phyloP scores from a whole-genome alignment of 257 asterid species.

The Solanum piurae region DNA sequence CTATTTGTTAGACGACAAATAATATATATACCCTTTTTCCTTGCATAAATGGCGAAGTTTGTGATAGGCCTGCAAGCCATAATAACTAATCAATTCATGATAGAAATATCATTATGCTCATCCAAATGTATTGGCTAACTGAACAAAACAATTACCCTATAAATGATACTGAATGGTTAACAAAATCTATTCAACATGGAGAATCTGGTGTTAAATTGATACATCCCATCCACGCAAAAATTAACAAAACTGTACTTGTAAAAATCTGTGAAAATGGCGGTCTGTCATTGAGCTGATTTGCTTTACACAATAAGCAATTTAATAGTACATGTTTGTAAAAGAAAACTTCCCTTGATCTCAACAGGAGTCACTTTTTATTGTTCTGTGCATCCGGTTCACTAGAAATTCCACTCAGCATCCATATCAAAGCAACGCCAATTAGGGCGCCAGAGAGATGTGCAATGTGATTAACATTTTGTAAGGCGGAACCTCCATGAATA shows the following conservation, averaged over 20 bases:
- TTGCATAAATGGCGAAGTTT: not conserved
- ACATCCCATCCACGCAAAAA: not conserved
- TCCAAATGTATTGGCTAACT: not conserved
- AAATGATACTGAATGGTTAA: not conserved
- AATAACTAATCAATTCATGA: not conserved
- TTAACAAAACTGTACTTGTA: not conserved
- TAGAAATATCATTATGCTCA: not conserved
- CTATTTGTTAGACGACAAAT: not conserved
- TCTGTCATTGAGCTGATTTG: not conserved
- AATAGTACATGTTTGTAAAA: not conserved
- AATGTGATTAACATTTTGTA: constrained; percentile 74
- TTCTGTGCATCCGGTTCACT: constrained; percentile 5
- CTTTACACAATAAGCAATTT: not conserved
- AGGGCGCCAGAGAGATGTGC: constrained; percentile 96
- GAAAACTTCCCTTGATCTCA: not conserved
- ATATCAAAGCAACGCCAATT: constrained; percentile 69
- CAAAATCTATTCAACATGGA: not conserved
- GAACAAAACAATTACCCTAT: not conserved
- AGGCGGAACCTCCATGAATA: constrained; percentile 37
- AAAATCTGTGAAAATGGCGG: not conserved
- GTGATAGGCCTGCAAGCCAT: not conserved
- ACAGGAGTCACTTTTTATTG: not conserved
- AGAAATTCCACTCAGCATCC: constrained; percentile 62
- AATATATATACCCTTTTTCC: not conserved
- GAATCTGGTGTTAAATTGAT: not conserved